Evolutionary conservation across 805 yeast genomes (phyloP), one percentile per base, ranked within the genome.

Genomic region (Yarrowia sp.): DNA sequence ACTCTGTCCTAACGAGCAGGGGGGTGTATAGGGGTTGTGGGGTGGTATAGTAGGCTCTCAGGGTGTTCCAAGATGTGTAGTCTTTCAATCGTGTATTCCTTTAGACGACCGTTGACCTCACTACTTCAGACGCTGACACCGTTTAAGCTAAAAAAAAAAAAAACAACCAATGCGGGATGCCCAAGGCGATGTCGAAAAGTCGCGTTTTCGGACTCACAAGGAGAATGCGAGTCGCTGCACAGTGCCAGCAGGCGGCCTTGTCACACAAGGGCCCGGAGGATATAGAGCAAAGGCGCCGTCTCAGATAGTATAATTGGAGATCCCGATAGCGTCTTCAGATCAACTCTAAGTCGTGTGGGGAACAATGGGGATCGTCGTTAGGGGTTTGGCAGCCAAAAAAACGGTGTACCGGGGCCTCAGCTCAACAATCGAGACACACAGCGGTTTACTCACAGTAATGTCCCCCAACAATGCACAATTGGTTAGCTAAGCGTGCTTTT

Each of bases 331-430:
- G 49, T 44, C 25, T n/a, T 47, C 36, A 31, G 38, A 31, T 47
- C 38, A 47, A 47, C 55, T 47, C 55, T 31, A 47, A 31, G 38
- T 47, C 55, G 27, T 31, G 55, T 47, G 55, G 55, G 55, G 55
- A 47, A 47, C 55, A 44, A 44, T 27, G 25, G 16, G 4, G 51
- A 18, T 42, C 22, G 49, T 25, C 24, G 5, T 1, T 4, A 27
- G 49, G n/a, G 33, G 21, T 8, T n/a, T 41, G 14, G 6, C n/a
- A n/a, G n/a, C n/a, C n/a, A n/a, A n/a, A n/a, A n/a, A n/a, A n/a
- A n/a, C n/a, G n/a, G n/a, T n/a, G n/a, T n/a, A n/a, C n/a, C n/a
- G n/a, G n/a, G 29, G 6, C 29, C 10, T 12, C 10, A 9, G 29
- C 29, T 27, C 29, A 27, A 27, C 29, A 27, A 24, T 27, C n/a